Conservation (phyloP, 768 basidiomycete species). For the Boletus rubropictus region DNA sequence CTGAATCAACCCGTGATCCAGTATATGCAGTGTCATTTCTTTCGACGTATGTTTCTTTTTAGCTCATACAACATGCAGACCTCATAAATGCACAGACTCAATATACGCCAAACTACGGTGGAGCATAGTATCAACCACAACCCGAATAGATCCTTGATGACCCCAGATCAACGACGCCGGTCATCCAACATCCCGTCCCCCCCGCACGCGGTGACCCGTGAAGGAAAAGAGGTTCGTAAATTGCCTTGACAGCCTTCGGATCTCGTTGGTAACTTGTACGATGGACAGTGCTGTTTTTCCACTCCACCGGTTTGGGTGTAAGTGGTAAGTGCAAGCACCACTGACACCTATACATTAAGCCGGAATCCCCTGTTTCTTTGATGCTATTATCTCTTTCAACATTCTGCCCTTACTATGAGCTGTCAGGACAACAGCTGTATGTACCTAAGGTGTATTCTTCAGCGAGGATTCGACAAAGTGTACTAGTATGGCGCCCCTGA, state of each 20-base stretch:
- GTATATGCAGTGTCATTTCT: constrained; percentile 63
- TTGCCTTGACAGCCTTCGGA: too few relatives aligned
- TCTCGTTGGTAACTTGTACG: neutral
- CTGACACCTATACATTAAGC: too few relatives aligned
- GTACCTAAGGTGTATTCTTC: too few relatives aligned
- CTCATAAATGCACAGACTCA: constrained; percentile 37
- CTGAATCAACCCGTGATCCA: constrained; percentile 17
- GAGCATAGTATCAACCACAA: neutral
- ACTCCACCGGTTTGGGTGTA: too few relatives aligned
- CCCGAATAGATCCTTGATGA: constrained; percentile 11
- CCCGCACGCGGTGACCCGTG: neutral
- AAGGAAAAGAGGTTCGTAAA: constrained; percentile 10
- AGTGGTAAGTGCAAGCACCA: too few relatives aligned
- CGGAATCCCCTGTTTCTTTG: too few relatives aligned
- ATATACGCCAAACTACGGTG: constrained; percentile 45
- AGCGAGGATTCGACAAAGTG: too few relatives aligned
- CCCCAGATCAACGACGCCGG: constrained; percentile 1
- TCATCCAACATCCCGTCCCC: constrained; percentile 7
- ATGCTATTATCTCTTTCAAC: too few relatives aligned
- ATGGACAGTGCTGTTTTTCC: too few relatives aligned
- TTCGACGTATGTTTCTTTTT: constrained; percentile 44
- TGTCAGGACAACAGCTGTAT: too few relatives aligned
- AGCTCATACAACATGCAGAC: neutral
- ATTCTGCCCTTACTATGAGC: too few relatives aligned
- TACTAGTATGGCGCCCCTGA: too few relatives aligned